phyloP scores from a whole-genome alignment of 345 rosid genomes.

The Gossypium turneri region DNA sequence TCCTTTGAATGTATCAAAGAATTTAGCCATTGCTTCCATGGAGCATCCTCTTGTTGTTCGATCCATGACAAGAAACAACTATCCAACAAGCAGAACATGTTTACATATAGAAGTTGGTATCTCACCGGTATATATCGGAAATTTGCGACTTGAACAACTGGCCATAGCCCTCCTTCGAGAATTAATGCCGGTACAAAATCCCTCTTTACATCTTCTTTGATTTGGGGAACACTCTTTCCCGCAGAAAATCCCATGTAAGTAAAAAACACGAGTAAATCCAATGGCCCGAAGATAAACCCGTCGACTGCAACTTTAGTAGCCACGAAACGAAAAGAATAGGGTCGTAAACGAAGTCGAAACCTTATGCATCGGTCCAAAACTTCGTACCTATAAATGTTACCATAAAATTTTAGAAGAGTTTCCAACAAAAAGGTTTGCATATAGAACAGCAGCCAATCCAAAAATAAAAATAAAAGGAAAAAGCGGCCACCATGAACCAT shows the following conservation, averaged over 20 bases:
- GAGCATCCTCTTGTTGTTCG: slow-evolving; percentile 42
- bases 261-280: not conserved
- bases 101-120: slow-evolving; percentile 38
- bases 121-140: slow-evolving; percentile 37
- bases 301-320: not conserved
- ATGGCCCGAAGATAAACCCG: not conserved
- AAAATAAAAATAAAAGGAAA: not conserved
- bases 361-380: not conserved
- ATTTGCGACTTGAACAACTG: slow-evolving; percentile 31
- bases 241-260: slow-evolving; percentile 27
- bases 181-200: slow-evolving; percentile 32
- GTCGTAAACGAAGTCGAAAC: not conserved
- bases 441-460: not conserved
- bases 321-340: not conserved
- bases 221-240: slow-evolving; percentile 24
- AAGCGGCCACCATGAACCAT: not conserved
- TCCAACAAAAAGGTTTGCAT: not conserved
- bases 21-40: slow-evolving; percentile 37
- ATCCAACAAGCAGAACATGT: slow-evolving; percentile 41
- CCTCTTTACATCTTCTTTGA: slow-evolving; percentile 31
- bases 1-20: slow-evolving; percentile 22
- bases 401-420: not conserved
- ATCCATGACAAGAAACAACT: slow-evolving; percentile 43
- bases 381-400: not conserved
- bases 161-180: slow-evolving; percentile 36